These are phyloP conservation scores for Buxus sempervirens DNA, from an alignment of 164 flowering plant genomes.

Conservation along the genomic window DNA sequence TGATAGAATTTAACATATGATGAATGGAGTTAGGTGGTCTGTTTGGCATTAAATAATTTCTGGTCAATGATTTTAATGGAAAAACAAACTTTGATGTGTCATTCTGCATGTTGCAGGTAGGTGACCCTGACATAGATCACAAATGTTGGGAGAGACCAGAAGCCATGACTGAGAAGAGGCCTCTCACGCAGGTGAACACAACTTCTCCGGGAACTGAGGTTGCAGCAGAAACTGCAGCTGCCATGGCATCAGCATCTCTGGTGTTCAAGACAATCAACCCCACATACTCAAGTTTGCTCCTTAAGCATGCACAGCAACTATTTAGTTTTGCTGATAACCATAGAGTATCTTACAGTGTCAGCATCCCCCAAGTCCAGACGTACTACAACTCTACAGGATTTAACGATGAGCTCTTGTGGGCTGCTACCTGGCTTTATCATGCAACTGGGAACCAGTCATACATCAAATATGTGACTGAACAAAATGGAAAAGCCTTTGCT, in stretches of 20 bases:
- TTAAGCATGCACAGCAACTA: constrained; percentile 70
- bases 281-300: constrained; percentile 56
- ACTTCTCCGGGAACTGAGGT: constrained; percentile 83
- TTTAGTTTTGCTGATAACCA: constrained; percentile 73
- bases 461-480: constrained; percentile 51
- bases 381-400: constrained; percentile 88
- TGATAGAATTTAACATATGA: neutral
- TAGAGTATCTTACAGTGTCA: constrained; percentile 57
- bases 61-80: too few relatives aligned
- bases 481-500: constrained; percentile 62
- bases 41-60: neutral
- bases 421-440: constrained; percentile 94
- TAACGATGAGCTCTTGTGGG: constrained; percentile 95
- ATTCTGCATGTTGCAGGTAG: constrained; percentile 50
- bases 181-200: constrained; percentile 64
- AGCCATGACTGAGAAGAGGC: constrained; percentile 61
- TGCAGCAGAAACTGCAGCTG: constrained; percentile 96
- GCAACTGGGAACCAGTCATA: constrained; percentile 74
- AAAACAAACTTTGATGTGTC: too few relatives aligned
- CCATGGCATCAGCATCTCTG: constrained; percentile 86
- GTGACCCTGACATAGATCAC: constrained; percentile 69
- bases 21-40: neutral
- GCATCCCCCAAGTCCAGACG: constrained; percentile 59
- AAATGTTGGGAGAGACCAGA: constrained; percentile 93
- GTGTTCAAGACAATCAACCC: constrained; percentile 62